Evolutionary conservation across 1,139 yeast genomes (phyloP).

Genomic region (Suhomyces bolitotheri): DNA sequence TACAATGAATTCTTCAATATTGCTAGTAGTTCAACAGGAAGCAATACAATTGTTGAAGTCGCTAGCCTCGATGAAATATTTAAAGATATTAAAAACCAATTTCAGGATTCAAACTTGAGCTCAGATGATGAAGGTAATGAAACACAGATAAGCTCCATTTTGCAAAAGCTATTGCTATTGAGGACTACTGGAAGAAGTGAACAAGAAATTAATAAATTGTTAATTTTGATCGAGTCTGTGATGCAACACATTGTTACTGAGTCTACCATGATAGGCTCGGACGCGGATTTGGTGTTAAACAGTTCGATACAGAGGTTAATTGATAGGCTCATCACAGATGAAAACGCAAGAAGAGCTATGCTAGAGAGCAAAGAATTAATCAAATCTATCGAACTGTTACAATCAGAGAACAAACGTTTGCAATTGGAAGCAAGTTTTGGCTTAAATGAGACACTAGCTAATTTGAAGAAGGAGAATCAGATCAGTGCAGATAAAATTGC

Average conservation of each 20-base stretch:
- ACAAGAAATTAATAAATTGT: conserved; percentile 23
- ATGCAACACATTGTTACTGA: conserved; percentile 34
- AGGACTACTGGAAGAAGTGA: conserved; percentile 26
- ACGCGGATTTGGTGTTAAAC: conserved; percentile 29
- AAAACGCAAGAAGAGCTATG: conserved; percentile 37
- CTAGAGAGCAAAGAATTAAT: conserved; percentile 30
- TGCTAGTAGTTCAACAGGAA: conserved; percentile 10
- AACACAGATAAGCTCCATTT: conserved; percentile 22
- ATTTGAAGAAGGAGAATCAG: conserved; percentile 21
- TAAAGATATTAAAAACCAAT: conserved; percentile 19
- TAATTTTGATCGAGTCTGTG: conserved; percentile 32
- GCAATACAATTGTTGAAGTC: conserved; percentile 14
- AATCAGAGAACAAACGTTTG: conserved; percentile 27
- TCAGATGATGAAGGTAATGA: conserved; percentile 15
- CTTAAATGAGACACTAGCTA: conserved; percentile 19
- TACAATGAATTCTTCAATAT: conserved; percentile 21
- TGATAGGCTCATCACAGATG: conserved; percentile 36
- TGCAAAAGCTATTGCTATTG: conserved; percentile 28
- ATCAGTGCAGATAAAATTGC: conserved; percentile 25
- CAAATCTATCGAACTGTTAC: conserved; percentile 24
- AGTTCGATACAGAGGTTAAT: conserved; percentile 37
- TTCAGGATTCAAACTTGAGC: conserved; percentile 8
- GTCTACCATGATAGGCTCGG: conserved; percentile 24
- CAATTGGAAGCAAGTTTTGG: conserved; percentile 27
- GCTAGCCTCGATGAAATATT: conserved; percentile 25